Evolutionary conservation across 2,329 filamentous ascomycete species (phyloP).

Genomic region (Calonectria ilicicola): DNA sequence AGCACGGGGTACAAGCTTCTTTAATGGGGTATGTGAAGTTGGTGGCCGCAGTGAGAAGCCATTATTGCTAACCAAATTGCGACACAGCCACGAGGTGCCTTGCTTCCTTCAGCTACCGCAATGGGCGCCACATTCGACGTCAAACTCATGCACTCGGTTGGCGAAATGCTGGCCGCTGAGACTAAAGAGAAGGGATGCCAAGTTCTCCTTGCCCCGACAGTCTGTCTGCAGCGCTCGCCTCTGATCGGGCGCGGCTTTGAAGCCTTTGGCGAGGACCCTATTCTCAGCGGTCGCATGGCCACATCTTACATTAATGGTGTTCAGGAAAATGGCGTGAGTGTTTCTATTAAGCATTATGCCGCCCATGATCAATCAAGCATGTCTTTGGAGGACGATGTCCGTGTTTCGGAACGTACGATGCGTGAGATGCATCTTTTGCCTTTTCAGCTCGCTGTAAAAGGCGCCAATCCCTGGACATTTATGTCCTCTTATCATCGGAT

Average conservation of each 20-base stretch:
- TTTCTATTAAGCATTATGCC: slow-evolving; percentile 55
- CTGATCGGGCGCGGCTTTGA: slow-evolving; percentile 55
- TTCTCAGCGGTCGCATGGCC: slow-evolving; percentile 51
- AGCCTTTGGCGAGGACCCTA: slow-evolving; percentile 53
- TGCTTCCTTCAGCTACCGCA: slow-evolving; percentile 36
- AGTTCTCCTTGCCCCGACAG: slow-evolving; percentile 58
- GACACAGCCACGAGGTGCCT: slow-evolving; percentile 8
- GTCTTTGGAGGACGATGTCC: slow-evolving; percentile 27
- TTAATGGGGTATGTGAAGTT: background rate
- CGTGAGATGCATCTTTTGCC: slow-evolving; percentile 44
- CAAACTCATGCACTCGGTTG: slow-evolving; percentile 65
- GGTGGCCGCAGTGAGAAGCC: no score
- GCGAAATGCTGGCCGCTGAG: slow-evolving; percentile 67
- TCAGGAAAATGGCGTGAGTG: slow-evolving; percentile 50
- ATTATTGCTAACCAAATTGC: no score
- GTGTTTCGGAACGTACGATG: slow-evolving; percentile 21
- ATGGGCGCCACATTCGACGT: slow-evolving; percentile 72
- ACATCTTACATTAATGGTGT: slow-evolving; percentile 46
- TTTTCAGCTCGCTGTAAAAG: slow-evolving; percentile 50
- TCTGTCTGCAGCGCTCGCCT: slow-evolving; percentile 55
- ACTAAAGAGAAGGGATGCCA: slow-evolving; percentile 71
- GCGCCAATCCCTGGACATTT: slow-evolving; percentile 50
- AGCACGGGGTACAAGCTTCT: background rate
- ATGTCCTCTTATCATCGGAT: slow-evolving; percentile 46
- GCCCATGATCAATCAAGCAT: slow-evolving; percentile 49